These are phyloP conservation scores for Raffaelea albimanens DNA, from an alignment of 2,329 filamentous ascomycete genomes.

Conservation along the genomic window DNA sequence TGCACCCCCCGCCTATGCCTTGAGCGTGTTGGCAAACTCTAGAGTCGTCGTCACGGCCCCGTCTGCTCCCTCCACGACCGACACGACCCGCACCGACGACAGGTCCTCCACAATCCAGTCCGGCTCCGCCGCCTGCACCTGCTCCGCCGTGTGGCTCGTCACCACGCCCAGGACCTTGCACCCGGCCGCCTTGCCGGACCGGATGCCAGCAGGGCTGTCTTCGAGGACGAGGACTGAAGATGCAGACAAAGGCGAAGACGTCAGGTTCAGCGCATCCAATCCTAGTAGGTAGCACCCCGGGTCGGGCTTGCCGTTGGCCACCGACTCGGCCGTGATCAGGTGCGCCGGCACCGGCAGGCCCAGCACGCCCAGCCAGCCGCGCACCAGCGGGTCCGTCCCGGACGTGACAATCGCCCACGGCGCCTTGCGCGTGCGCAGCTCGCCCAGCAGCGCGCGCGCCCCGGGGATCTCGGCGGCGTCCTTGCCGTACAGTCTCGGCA, in stretches of 20 bases:
- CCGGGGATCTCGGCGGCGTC: conserved; percentile 84
- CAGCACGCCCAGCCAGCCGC: conserved; percentile 62
- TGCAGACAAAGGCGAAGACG: conserved; percentile 31
- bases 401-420: conserved; percentile 86
- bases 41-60: conserved; percentile 31
- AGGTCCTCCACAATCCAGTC: conserved; percentile 83
- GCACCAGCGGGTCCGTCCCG: conserved; percentile 57
- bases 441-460: conserved; percentile 58
- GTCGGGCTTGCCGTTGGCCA: conserved; percentile 67
- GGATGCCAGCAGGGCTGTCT: conserved; percentile 80
- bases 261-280: conserved; percentile 48
- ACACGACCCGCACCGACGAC: conserved; percentile 57
- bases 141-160: conserved; percentile 69
- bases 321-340: conserved; percentile 68
- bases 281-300: conserved; percentile 65
- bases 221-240: conserved; percentile 65
- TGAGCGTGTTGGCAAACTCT: conserved; percentile 55
- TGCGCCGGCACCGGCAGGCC: conserved; percentile 54
- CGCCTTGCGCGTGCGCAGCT: conserved; percentile 47
- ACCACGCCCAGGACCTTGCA: conserved; percentile 77
- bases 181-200: conserved; percentile 73
- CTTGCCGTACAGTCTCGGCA: conserved; percentile 66
- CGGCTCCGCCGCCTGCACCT: conserved; percentile 66
- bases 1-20: no score
- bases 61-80: conserved; percentile 46